These are phyloP conservation scores for Theobroma cacao DNA, from an alignment of 345 rosid genomes.

Conservation along the genomic window DNA sequence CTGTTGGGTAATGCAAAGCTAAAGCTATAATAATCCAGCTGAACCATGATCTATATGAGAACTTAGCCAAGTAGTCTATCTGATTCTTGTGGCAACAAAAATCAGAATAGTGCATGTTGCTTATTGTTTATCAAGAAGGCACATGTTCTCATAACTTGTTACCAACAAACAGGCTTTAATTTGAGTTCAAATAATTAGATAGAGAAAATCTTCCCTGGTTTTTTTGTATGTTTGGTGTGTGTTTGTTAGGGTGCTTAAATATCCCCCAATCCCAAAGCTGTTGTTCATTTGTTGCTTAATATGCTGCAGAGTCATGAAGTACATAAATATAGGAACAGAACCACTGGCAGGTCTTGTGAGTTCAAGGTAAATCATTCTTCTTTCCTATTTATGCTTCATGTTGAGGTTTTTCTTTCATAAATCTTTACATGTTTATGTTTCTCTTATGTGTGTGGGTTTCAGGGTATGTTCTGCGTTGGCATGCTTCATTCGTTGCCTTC, in stretches of 20 bases:
- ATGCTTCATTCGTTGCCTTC: slow-evolving; percentile 31
- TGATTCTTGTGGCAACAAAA: background rate
- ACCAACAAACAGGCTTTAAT: background rate
- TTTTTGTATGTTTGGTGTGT: background rate
- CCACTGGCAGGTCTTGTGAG: slow-evolving; percentile 10
- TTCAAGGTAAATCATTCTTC: slow-evolving; percentile 32
- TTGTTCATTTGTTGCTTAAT: slow-evolving; percentile 9
- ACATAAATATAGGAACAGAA: slow-evolving; percentile 20
- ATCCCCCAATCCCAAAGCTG: background rate
- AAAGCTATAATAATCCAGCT: background rate
- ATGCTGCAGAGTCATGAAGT: slow-evolving; percentile 39
- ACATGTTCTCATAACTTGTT: background rate
- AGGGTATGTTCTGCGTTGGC: slow-evolving; percentile 46
- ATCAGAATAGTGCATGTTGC: background rate
- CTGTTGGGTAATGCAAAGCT: background rate
- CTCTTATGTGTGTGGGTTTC: slow-evolving; percentile 6
- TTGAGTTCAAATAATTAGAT: background rate
- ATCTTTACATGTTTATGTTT: background rate
- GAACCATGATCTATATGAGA: background rate
- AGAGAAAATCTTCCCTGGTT: background rate
- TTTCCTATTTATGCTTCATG: background rate
- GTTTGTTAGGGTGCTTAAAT: background rate
- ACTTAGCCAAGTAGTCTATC: background rate
- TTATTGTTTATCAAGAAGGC: background rate
- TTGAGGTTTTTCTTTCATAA: background rate